These are phyloP conservation scores for Pestalotiopsis sp. DNA, from an alignment of 2,329 filamentous ascomycete genomes.

Conservation along the genomic window DNA sequence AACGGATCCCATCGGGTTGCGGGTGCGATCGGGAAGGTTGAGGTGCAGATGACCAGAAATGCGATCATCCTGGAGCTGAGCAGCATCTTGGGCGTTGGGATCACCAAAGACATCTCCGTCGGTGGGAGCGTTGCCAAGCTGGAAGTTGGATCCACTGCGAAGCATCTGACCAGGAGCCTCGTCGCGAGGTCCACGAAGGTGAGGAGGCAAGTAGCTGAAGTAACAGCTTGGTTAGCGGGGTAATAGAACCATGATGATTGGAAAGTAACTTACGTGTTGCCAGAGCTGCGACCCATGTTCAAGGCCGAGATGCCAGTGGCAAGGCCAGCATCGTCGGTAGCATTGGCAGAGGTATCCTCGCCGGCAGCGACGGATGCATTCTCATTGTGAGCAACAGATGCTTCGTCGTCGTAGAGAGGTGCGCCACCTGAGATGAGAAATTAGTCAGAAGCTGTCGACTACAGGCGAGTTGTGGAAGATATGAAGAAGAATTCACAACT, in stretches of 20 bases:
- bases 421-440: neutral
- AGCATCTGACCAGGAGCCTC: slow-evolving; percentile 4
- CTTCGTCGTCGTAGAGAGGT: neutral
- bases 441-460: neutral
- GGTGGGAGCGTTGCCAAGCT: slow-evolving; percentile 16
- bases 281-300: neutral
- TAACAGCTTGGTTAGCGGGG: neutral
- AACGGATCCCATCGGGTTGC: neutral
- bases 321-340: neutral
- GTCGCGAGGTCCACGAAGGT: neutral
- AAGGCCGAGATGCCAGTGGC: neutral
- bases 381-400: neutral
- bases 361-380: neutral
- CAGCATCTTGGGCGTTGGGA: neutral
- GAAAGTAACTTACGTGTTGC: neutral
- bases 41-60: neutral
- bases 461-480: neutral
- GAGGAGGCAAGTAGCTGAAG: slow-evolving; percentile 3
- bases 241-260: neutral
- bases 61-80: neutral
- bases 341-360: neutral
- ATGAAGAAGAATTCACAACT: neutral
- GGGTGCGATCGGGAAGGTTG: neutral
- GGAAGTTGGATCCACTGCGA: slow-evolving; percentile 14
- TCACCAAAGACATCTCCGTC: slow-evolving; percentile 23